Conservation (phyloP, 805 yeast species). For the Teunomyces pallodes region DNA sequence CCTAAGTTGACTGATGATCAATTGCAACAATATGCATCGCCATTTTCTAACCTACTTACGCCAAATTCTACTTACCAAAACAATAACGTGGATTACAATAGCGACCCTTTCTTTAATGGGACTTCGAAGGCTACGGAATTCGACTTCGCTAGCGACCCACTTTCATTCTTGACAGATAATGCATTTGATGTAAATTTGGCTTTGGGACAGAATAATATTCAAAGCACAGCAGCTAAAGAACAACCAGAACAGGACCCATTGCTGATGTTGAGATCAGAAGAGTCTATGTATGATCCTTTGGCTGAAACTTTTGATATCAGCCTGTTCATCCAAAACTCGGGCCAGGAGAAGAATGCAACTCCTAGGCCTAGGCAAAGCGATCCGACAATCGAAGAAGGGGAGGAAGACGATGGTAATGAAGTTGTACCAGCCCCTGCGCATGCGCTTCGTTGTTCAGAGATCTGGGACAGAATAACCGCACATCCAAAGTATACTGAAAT, state of each 20-base stretch:
- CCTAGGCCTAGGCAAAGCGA: background rate
- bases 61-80: constrained; percentile 15
- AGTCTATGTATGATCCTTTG: constrained; percentile 56
- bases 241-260: constrained; percentile 34
- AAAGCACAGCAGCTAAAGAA: background rate
- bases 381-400: constrained; percentile 19
- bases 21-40: constrained; percentile 13
- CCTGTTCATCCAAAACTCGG: constrained; percentile 24
- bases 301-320: constrained; percentile 37
- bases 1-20: constrained; percentile 3
- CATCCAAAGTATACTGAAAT: constrained; percentile 93
- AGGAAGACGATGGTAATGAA: constrained; percentile 29
- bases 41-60: constrained; percentile 20
- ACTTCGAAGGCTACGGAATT: constrained; percentile 5
- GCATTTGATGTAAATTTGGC: constrained; percentile 56
- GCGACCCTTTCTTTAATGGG: constrained; percentile 16
- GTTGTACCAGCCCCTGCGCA: constrained; percentile 70
- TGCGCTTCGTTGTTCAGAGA: constrained; percentile 74
- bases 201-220: constrained; percentile 21
- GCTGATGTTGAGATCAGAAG: constrained; percentile 50
- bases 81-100: constrained; percentile 17
- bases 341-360: background rate
- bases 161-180: constrained; percentile 47
- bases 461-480: constrained; percentile 93
- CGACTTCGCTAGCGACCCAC: constrained; percentile 31